Conservation (phyloP, 1,139 yeast genomes). For the Saccharomyces uvarum region DNA sequence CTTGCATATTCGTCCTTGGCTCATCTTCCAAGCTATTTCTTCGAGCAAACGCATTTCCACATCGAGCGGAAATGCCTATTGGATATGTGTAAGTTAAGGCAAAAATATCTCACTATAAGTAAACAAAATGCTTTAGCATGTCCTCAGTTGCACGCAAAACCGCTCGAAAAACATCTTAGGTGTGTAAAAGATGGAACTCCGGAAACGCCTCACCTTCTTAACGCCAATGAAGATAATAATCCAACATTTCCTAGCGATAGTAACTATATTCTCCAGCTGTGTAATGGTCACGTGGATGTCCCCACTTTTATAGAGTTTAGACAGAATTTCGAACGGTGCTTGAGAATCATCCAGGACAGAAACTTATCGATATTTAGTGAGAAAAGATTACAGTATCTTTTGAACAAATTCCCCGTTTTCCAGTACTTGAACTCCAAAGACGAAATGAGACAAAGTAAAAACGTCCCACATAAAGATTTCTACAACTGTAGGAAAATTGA, state of each 20-base stretch:
- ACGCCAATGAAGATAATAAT: background rate
- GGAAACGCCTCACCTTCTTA: background rate
- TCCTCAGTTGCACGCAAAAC: background rate
- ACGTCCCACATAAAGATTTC: conserved; percentile 8
- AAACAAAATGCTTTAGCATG: background rate
- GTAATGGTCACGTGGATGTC: background rate
- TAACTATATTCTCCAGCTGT: background rate
- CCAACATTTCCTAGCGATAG: background rate
- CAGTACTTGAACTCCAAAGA: conserved; percentile 3
- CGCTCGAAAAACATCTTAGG: background rate
- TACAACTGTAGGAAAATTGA: conserved; percentile 7
- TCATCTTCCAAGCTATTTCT: background rate
- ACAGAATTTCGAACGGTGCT: conserved; percentile 2
- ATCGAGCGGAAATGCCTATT: background rate
- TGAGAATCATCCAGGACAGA: background rate
- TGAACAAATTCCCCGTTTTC: conserved; percentile 4
- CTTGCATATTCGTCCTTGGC: background rate
- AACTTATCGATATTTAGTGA: background rate
- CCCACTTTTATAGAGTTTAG: conserved; percentile 4
- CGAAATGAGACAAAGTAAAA: conserved; percentile 2
- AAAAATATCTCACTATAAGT: background rate
- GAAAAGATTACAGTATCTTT: conserved; percentile 5
- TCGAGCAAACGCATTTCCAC: background rate
- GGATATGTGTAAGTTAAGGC: background rate
- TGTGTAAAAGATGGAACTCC: background rate